These are phyloP conservation scores for Gyrodon lividus DNA, from an alignment of 768 basidiomycete genomes.

Conservation along the genomic window DNA sequence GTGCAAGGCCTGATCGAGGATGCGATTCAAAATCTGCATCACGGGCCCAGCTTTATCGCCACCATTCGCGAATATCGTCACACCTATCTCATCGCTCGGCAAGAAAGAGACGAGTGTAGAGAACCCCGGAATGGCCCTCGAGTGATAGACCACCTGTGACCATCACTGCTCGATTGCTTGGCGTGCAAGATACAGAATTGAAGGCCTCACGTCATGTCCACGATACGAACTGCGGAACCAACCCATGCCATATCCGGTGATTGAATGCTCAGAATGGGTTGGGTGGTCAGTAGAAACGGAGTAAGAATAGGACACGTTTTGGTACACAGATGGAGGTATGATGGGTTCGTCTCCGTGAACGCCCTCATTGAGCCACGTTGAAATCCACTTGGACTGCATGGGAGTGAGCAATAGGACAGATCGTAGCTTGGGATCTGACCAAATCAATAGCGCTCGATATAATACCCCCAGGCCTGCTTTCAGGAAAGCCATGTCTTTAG, in stretches of 20 bases:
- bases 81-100: constrained; percentile 36
- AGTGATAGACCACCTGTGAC: constrained; percentile 35
- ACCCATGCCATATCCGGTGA: constrained; percentile 42
- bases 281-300: constrained; percentile 18
- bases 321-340: constrained; percentile 32
- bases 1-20: constrained; percentile 26
- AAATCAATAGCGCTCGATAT: constrained; percentile 43
- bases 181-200: neutral
- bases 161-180: neutral
- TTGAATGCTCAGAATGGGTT: constrained; percentile 20
- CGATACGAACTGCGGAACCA: constrained; percentile 40
- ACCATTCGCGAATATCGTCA: constrained; percentile 36
- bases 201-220: constrained; percentile 38
- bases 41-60: constrained; percentile 15
- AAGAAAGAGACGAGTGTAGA: constrained; percentile 32
- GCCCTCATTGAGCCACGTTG: constrained; percentile 35
- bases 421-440: constrained; percentile 26
- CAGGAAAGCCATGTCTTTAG: constrained; percentile 22
- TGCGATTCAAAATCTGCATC: constrained; percentile 7
- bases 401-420: neutral
- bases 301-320: constrained; percentile 32
- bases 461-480: constrained; percentile 43
- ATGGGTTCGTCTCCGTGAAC: constrained; percentile 30
- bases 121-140: constrained; percentile 36
- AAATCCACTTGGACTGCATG: constrained; percentile 40